Percentiles rank a stretch among this genome's conserved stretches.
Evolutionary conservation across 1,139 yeast genomes (phyloP).

Genomic region (Kodamaea alishanica): DNA sequence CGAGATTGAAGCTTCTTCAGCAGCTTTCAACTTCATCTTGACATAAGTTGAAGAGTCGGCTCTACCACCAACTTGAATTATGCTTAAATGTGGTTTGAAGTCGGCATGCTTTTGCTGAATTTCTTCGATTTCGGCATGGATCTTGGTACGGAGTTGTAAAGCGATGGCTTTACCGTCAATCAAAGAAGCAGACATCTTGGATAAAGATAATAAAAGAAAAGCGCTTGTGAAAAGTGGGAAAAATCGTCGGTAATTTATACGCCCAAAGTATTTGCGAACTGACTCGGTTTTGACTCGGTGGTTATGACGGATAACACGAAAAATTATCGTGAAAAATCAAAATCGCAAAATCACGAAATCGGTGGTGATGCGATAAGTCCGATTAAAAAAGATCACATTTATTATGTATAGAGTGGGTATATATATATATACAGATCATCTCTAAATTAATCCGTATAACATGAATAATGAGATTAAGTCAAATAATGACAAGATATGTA

Average conservation of each 20-base stretch:
- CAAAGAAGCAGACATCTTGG: constrained; percentile 32
- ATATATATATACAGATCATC: too few relatives aligned
- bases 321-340: background rate
- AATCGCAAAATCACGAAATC: background rate
- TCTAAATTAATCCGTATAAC: too few relatives aligned
- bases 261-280: constrained; percentile 2
- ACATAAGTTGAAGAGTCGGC: constrained; percentile 95
- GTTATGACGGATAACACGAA: background rate
- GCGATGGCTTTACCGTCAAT: constrained; percentile 78
- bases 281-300: constrained; percentile 12
- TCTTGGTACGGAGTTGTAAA: constrained; percentile 45
- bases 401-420: too few relatives aligned
- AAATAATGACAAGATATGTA: too few relatives aligned
- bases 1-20: constrained; percentile 73
- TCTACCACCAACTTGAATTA: constrained; percentile 86
- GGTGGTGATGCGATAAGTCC: too few relatives aligned
- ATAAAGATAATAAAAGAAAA: background rate
- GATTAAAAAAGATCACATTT: too few relatives aligned
- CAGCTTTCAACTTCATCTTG: constrained; percentile 90
- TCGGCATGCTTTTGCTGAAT: constrained; percentile 53
- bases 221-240: background rate
- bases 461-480: too few relatives aligned
- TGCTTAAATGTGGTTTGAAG: constrained; percentile 75
- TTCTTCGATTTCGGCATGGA: constrained; percentile 52
- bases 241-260: background rate